Conservation (phyloP, 331 rosid species). For the Rhamnella rubrinervis region DNA sequence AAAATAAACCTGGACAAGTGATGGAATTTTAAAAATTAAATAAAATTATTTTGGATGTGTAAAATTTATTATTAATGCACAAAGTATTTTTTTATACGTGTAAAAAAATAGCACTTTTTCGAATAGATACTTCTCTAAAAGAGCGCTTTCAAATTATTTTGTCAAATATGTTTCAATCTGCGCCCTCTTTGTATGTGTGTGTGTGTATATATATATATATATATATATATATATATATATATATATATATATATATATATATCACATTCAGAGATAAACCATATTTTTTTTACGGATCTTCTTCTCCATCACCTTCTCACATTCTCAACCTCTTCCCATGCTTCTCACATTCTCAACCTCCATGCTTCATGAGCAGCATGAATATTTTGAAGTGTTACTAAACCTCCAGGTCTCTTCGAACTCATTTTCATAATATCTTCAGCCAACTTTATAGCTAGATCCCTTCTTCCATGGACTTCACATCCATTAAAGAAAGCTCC, state of each 20-base stretch:
- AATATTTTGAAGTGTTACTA: slow-evolving; percentile 59
- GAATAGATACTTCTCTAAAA: too few species aligned
- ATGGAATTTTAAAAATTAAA: too few species aligned
- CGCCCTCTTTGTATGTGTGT: too few species aligned
- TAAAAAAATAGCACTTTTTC: too few species aligned
- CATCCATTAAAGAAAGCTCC: slow-evolving; percentile 75
- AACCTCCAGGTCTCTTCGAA: slow-evolving; percentile 54
- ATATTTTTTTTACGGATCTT: slow-evolving; percentile 45
- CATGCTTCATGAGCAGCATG: slow-evolving; percentile 67
- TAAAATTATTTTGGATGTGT: too few species aligned
- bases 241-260: too few species aligned
- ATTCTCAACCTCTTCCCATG: slow-evolving; percentile 65
- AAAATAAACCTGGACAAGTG: too few species aligned
- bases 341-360: slow-evolving; percentile 58
- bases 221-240: too few species aligned
- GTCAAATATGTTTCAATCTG: too few species aligned
- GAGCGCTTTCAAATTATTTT: slow-evolving; percentile 58
- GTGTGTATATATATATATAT: too few species aligned
- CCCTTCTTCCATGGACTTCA: slow-evolving; percentile 66
- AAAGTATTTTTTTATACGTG: too few species aligned
- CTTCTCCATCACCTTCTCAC: slow-evolving; percentile 56
- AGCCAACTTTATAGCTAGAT: slow-evolving; percentile 51
- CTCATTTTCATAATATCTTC: slow-evolving; percentile 41
- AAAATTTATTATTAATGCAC: too few species aligned
- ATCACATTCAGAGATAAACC: slow-evolving; percentile 21